These are phyloP conservation scores for Schoenoplectus tabernaemontani DNA, from an alignment of 202 grass and related monocot species.

Conservation along the genomic window DNA sequence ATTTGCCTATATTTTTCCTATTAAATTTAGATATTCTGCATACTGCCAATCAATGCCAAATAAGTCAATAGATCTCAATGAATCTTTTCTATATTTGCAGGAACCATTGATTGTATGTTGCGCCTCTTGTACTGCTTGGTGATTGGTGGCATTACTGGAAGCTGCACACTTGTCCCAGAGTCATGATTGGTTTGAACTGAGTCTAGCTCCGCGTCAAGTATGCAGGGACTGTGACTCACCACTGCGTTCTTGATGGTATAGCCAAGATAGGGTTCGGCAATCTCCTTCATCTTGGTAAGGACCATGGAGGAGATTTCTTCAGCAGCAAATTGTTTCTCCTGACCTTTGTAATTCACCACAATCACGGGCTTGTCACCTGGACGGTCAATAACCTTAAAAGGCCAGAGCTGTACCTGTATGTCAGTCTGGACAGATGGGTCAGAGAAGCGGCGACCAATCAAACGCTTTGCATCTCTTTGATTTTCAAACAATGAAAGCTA, in stretches of 20 bases:
- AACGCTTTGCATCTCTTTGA: constrained; percentile 36
- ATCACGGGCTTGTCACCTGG: constrained; percentile 53
- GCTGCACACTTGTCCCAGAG: too few species aligned
- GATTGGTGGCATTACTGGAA: too few species aligned
- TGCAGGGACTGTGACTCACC: constrained; percentile 68
- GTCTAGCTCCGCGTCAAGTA: too few species aligned
- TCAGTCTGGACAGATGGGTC: constrained; percentile 65
- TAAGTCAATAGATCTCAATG: too few species aligned
- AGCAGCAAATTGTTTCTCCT: constrained; percentile 58
- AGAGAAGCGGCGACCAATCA: background rate
- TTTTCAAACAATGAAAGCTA: background rate
- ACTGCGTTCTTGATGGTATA: constrained; percentile 49
- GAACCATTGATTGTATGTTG: too few species aligned
- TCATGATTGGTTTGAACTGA: too few species aligned
- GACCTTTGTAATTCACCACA: constrained; percentile 45
- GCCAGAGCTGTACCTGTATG: constrained; percentile 70
- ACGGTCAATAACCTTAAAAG: constrained; percentile 60
- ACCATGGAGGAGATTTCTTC: constrained; percentile 65
- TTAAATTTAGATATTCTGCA: too few species aligned
- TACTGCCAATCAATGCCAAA: too few species aligned
- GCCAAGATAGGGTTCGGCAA: constrained; percentile 58
- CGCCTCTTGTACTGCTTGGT: too few species aligned
- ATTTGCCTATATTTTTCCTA: too few species aligned
- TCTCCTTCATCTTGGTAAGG: constrained; percentile 72
- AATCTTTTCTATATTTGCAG: too few species aligned